These are phyloP conservation scores for Crithidia thermophila DNA, from an alignment of 208 protist genomes.

Conservation along the genomic window DNA sequence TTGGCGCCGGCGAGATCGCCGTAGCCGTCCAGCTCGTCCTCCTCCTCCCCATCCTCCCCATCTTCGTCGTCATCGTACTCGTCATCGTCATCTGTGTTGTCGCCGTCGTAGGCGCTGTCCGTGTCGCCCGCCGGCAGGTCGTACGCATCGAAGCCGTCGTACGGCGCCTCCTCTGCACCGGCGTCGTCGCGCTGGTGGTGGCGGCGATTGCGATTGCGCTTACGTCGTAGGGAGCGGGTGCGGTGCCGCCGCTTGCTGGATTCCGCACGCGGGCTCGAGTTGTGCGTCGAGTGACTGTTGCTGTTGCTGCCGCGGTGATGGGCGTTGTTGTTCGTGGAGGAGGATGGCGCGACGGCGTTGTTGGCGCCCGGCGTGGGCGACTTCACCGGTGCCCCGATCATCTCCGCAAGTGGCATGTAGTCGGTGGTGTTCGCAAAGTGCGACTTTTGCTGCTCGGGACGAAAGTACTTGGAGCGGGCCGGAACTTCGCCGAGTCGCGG, in stretches of 20 bases:
- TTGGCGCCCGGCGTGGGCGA: not conserved
- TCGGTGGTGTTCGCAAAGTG: conserved; percentile 18
- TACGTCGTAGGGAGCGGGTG: not conserved
- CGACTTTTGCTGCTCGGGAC: conserved; percentile 15
- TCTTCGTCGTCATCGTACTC: not conserved
- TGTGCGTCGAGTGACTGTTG: not conserved
- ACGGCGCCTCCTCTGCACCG: not conserved
- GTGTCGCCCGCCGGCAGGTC: not conserved
- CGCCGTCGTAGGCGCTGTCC: not conserved
- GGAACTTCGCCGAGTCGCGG: conserved; percentile 29
- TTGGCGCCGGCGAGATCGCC: not conserved
- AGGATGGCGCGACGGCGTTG: not conserved
- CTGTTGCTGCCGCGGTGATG: not conserved
- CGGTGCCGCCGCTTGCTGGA: not conserved
- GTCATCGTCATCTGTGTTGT: not conserved
- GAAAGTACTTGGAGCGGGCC: conserved; percentile 33
- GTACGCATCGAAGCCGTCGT: conserved; percentile 10
- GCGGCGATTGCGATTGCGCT: not conserved
- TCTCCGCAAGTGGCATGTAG: conserved; percentile 26
- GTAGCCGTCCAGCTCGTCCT: not conserved
- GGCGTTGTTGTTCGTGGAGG: not conserved
- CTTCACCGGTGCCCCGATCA: conserved; percentile 17
- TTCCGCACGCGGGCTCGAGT: not conserved
- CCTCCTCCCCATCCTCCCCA: not conserved
- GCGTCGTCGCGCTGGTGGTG: not conserved